Evolutionary conservation across 495 filamentous ascomycete genomes (phyloP), one percentile per base, ranked within the genome.

Genomic region (Podospora conica): DNA sequence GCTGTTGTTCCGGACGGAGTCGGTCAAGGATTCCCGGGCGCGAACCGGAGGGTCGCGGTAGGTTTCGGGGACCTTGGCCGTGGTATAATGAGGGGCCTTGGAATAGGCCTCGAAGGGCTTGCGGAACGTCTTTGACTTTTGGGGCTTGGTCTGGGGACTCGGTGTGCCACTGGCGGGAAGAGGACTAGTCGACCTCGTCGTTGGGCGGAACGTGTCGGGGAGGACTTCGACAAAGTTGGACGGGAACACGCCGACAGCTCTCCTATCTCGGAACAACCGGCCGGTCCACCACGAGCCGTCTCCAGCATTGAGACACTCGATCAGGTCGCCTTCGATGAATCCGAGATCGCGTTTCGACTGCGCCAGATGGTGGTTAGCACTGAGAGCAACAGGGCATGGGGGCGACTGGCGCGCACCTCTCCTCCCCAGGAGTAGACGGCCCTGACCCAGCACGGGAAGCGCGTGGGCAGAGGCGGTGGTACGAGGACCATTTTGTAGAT

Each of bases 221-320:
- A 98, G 82, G 4, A 98, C 86, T 71, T 96, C 87, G 66, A 98
- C 95, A 75, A 97, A 98, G 76, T 98, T 98, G 55, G 93, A 97
- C 2, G 95, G 95, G 71, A 98, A 98, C 22, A 95, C 78, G 56
- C 95, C 95, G 68, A 96, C 86, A 69, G 93, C 92, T 66, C 91
- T 85, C 74, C 88, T 87, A 75, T 98, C 95, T 64, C 96, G 85
- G 68, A 86, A 87, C 73, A 98, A 74, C 58, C 94, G 87, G 25
- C 95, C 95, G 79, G 91, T 96, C 95, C 95, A 98, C 96, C 95
- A 98, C 61, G 90, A 90, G 27, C 96, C 96, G 78, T 98, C 95
- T 61, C 95, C 95, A 3, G 95, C 95, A 76, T 98, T 98, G 21
- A 98, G 82, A 74, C 93, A 96, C 85, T 98, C 95, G 73, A 98